These are phyloP conservation scores for Westerdykella ornata DNA, from an alignment of 2,329 filamentous ascomycete genomes.

Conservation along the genomic window DNA sequence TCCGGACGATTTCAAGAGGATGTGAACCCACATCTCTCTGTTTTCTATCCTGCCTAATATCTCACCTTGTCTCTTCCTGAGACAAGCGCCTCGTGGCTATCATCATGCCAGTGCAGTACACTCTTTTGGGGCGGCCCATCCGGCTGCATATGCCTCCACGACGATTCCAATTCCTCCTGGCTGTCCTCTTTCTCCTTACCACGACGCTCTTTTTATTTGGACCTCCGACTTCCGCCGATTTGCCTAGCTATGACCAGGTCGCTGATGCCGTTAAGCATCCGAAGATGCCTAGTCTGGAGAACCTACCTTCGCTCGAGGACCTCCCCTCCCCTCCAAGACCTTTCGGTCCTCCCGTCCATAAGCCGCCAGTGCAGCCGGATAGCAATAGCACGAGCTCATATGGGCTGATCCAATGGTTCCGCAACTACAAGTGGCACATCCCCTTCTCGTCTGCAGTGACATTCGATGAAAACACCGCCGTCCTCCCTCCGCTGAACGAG, in stretches of 20 bases:
- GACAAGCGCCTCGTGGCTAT: constrained; percentile 2
- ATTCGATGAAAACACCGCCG: constrained; percentile 72
- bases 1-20: not conserved
- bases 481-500: constrained; percentile 68
- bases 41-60: not conserved
- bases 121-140: constrained; percentile 28
- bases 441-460: constrained; percentile 78
- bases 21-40: not conserved
- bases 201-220: constrained; percentile 35
- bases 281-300: constrained; percentile 28
- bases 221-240: constrained; percentile 27
- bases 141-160: constrained; percentile 39
- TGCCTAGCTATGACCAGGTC: constrained; percentile 34
- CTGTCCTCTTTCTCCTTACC: constrained; percentile 30
- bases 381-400: constrained; percentile 53
- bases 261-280: constrained; percentile 38
- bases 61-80: constrained; percentile 12
- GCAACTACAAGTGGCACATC: constrained; percentile 82
- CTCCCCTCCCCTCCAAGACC: constrained; percentile 49
- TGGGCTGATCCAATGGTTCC: constrained; percentile 76
- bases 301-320: constrained; percentile 27
- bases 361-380: constrained; percentile 65
- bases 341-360: constrained; percentile 63
- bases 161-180: constrained; percentile 42
- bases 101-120: constrained; percentile 32